phyloP scores from a whole-genome alignment of 2,329 filamentous ascomycete genomes.

The Botrytis fragariae region DNA sequence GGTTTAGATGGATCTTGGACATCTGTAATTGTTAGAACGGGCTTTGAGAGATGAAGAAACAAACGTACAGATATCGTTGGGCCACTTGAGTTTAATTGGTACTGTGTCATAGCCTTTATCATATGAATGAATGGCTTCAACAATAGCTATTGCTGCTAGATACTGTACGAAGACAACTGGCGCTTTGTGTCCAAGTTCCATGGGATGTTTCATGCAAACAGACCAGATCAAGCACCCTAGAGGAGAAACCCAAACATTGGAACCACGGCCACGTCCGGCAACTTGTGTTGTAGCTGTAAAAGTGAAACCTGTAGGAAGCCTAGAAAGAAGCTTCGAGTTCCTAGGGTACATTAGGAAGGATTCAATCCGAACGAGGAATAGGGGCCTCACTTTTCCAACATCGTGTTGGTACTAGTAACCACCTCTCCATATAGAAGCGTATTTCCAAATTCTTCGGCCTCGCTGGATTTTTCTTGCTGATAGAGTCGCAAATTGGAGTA shows the following conservation, averaged over 20 bases:
- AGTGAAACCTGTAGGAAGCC: slow-evolving; percentile 82
- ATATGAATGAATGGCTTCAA: slow-evolving; percentile 79
- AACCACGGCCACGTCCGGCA: slow-evolving; percentile 81
- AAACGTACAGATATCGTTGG: slow-evolving; percentile 81
- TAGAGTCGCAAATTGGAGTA: slow-evolving; percentile 71
- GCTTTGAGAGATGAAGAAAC: neutral
- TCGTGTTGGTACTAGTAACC: slow-evolving; percentile 88
- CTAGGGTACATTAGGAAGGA: slow-evolving; percentile 42
- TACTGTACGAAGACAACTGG: slow-evolving; percentile 95
- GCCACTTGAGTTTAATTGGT: slow-evolving; percentile 91
- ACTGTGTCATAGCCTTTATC: slow-evolving; percentile 70
- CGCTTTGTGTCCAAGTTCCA: slow-evolving; percentile 65
- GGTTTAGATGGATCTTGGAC: slow-evolving; percentile 61
- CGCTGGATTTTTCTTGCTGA: slow-evolving; percentile 51
- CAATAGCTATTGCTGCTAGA: slow-evolving; percentile 81
- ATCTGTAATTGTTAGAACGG: slow-evolving; percentile 44
- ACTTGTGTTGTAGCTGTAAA: slow-evolving; percentile 83
- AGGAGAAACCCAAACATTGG: slow-evolving; percentile 93
- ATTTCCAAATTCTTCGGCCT: slow-evolving; percentile 69
- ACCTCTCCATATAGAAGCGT: slow-evolving; percentile 85
- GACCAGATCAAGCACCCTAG: slow-evolving; percentile 85
- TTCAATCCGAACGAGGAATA: slow-evolving; percentile 3
- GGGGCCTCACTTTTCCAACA: slow-evolving; percentile 73
- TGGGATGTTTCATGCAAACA: slow-evolving; percentile 79
- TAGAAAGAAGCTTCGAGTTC: slow-evolving; percentile 73